Conservation (phyloP, 2,329 filamentous ascomycete genomes). For the Pseudogymnoascus sp. region DNA sequence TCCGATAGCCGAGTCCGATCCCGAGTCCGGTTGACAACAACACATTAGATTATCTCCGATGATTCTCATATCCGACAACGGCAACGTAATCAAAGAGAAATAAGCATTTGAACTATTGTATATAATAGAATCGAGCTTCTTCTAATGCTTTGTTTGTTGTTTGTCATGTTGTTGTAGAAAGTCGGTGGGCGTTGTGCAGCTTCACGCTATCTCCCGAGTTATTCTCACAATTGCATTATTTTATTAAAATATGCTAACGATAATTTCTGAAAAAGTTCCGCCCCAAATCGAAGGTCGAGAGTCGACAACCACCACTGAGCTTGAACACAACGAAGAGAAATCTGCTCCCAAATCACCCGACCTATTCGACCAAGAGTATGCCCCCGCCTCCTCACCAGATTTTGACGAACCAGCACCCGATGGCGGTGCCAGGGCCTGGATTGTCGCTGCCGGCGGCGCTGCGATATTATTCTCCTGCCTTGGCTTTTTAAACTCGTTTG, state of each 20-base stretch:
- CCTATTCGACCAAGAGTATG: constrained; percentile 27
- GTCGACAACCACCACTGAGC: neutral
- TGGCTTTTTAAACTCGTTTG: constrained; percentile 38
- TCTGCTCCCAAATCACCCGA: constrained; percentile 32
- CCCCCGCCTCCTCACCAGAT: constrained; percentile 27
- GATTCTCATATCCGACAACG: neutral
- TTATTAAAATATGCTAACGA: neutral
- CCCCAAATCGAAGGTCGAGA: neutral
- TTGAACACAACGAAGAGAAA: constrained; percentile 17
- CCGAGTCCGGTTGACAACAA: neutral
- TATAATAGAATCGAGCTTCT: neutral
- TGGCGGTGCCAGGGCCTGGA: constrained; percentile 13
- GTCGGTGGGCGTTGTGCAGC: neutral
- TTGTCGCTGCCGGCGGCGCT: constrained; percentile 9
- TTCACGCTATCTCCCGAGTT: neutral
- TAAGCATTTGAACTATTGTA: neutral
- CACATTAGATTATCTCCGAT: neutral
- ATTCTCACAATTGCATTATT: neutral
- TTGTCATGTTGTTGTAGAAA: neutral
- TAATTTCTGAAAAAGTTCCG: neutral
- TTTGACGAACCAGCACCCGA: constrained; percentile 28
- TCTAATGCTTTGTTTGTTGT: neutral
- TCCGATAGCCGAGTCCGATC: constrained; percentile 13
- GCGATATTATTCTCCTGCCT: constrained; percentile 11
- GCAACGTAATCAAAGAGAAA: neutral